Evolutionary conservation across 805 yeast genomes (phyloP), one percentile per base, ranked within the genome.

Genomic region (Saccharomycopsis vini): DNA sequence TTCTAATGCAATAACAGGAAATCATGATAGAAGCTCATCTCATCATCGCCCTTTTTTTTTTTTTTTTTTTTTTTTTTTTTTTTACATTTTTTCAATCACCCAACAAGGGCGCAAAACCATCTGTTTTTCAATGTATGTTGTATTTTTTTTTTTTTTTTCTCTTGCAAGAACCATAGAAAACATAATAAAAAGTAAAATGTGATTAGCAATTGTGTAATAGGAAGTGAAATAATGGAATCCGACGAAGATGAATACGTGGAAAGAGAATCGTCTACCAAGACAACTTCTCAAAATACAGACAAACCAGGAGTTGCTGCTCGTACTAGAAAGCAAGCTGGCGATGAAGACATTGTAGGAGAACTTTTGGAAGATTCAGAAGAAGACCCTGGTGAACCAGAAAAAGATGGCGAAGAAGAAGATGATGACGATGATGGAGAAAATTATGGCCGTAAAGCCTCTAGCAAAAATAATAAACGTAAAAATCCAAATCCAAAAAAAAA

Each of bases 391-490:
- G 38, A 26, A 31, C 12, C n/a, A 16, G 42, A 29, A 3, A 34
- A 40, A 4, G 36, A 33, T 5, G 34, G 34, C 15, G 44, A 33
- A 16, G 44, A 40, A 35, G 21, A 31, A 21, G 19, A 18, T 18
- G 43, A 43, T 5, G 43, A 46, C 26, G 46, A 37, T 18, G 50
- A 41, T 15, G 50, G 35, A 23, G 24, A 36, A 43, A 13, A 28
- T 15, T 30, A 30, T 30, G 33, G 33, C 29, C 29, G 29, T 7
- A 26, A 26, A 26, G 12, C 7, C 29, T n/a, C n/a, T n/a, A n/a
- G n/a, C n/a, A n/a, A n/a, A n/a, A n/a, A n/a, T n/a, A n/a, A 24
- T 24, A 7, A 24, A 24, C 28, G 10, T 7, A 30, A 30, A 15
- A 30, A 30, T n/a, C n/a, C 18, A 30, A 30, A 30, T 15, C 16